Base-by-base conservation (phyloP, 2,329 filamentous ascomycete species). In the Aspergillus melleus region DNA sequence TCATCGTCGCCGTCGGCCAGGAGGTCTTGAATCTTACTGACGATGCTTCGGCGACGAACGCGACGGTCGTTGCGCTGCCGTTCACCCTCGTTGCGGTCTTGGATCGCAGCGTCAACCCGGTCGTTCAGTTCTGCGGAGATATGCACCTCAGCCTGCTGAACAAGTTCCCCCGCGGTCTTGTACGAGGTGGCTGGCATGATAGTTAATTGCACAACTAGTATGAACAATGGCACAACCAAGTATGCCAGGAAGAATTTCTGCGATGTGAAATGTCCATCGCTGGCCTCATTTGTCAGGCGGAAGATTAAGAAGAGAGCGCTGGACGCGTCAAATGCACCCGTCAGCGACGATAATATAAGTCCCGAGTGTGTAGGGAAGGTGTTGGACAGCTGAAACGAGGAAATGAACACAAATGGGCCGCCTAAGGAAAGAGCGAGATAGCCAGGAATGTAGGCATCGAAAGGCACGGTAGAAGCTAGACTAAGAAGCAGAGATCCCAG, bases 301-400 rank as follows among this genome's bases (percentile, higher is more conserved):
- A 93, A 93, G 32, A 90, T 71, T 19, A 94, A 81, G 67, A 93
- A 94, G 5, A 94, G 74, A 5, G 90, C 90, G 65, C 89, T 92
- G 1, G 90, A 93, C 0, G 90, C 88, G 74, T 96, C 91, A 72
- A 95, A 96, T 4, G 90, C 90, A 6, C 91, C 91, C 0, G 90
- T 94, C 55, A 96, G 77, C 36, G 92, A 81, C 2, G 91, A 90
- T 9, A 96, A 80, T 63, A 96, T 91, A n/a, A 91, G 79, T 1
- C 91, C 91, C 1, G 90, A 90, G 69, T 89, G 84, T 53, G 83
- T 83, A 1, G 91, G 91, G 70, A 96, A 94, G 2, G 91, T 88
- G 73, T 95, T 95, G 44, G 90, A 92, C 44, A 95, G 84, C 72
- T 95, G 91, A 75, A 94, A 94, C 3, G 89, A 90, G 9, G 90